Conservation (phyloP, 2,329 filamentous ascomycete species). For the Stromatinia cepivora region DNA sequence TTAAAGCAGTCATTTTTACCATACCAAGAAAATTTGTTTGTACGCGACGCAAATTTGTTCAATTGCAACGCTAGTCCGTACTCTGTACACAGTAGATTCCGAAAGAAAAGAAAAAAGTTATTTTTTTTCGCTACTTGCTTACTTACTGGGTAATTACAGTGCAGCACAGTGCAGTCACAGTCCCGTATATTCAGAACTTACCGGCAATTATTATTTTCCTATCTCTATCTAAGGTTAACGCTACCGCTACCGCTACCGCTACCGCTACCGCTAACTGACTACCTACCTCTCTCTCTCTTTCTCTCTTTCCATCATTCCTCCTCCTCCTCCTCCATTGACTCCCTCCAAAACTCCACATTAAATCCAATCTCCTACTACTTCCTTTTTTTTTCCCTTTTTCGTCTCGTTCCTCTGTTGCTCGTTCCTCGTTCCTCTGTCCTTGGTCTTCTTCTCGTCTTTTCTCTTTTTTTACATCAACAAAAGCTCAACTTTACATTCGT, state of each 20-base stretch:
- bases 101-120: too few species aligned
- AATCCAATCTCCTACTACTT: background rate
- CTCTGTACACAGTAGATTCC: too few species aligned
- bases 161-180: too few species aligned
- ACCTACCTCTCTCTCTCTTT: background rate
- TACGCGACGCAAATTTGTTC: background rate
- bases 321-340: background rate
- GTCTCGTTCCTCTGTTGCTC: background rate
- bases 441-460: background rate
- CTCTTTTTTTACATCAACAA: background rate
- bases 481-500: slow-evolving; percentile 1
- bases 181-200: too few species aligned
- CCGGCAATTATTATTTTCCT: background rate
- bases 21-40: background rate
- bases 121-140: too few species aligned
- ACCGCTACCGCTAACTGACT: background rate
- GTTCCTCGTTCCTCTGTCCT: background rate
- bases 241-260: background rate
- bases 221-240: background rate
- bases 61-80: background rate
- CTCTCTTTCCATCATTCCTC: background rate
- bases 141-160: too few species aligned
- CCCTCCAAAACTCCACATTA: background rate
- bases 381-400: background rate
- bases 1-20: background rate